Conservation (phyloP, 2,329 filamentous ascomycete genomes). For the Fusarium xylarioides region DNA sequence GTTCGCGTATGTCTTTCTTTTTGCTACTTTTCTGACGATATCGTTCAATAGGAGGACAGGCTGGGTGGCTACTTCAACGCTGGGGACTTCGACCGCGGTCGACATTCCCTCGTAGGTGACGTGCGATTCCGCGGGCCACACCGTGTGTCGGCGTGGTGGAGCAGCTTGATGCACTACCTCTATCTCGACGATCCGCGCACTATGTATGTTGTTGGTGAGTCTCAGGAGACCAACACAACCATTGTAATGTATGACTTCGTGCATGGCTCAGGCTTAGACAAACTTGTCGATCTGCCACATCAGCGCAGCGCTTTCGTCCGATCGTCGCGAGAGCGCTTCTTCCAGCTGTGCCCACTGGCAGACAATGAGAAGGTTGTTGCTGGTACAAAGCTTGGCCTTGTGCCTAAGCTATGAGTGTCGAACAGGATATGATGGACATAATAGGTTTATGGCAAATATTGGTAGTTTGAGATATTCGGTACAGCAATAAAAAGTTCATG, state of each 20-base stretch:
- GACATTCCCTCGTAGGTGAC: constrained; percentile 67
- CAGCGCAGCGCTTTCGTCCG: constrained; percentile 75
- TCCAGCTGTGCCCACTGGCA: constrained; percentile 70
- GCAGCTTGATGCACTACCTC: constrained; percentile 69
- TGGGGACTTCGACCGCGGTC: constrained; percentile 65
- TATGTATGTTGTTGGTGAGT: constrained; percentile 70
- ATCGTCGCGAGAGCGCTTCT: constrained; percentile 74
- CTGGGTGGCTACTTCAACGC: constrained; percentile 66
- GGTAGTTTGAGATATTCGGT: neutral
- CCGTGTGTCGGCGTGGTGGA: constrained; percentile 70
- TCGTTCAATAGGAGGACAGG: constrained; percentile 57
- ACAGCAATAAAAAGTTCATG: neutral
- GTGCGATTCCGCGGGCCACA: constrained; percentile 68
- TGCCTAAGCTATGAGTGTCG: constrained; percentile 61
- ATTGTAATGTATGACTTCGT: constrained; percentile 79
- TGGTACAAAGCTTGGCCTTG: constrained; percentile 61
- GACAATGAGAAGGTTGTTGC: constrained; percentile 66
- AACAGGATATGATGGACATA: neutral
- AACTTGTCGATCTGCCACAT: constrained; percentile 76
- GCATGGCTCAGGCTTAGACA: constrained; percentile 76
- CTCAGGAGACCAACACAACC: constrained; percentile 74
- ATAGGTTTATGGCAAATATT: neutral
- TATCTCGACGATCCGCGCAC: constrained; percentile 70
- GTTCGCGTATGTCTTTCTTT: constrained; percentile 4
- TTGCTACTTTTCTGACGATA: neutral